These are phyloP conservation scores for Fonsecaea nubica DNA, from an alignment of 2,329 filamentous ascomycete genomes.

Conservation along the genomic window DNA sequence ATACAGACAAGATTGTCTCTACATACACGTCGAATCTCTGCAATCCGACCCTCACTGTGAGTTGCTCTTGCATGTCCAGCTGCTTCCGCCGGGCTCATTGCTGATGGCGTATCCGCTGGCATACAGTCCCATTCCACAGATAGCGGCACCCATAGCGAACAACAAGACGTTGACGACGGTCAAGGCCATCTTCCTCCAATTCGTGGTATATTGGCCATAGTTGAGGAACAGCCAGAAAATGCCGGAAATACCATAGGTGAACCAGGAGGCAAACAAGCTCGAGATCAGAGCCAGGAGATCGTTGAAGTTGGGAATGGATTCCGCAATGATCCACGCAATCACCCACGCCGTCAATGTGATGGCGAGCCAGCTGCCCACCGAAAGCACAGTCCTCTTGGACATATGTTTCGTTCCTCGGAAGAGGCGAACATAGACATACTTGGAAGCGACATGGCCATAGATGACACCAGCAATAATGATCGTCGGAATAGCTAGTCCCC, in stretches of 20 bases:
- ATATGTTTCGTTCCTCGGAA: conserved; percentile 66
- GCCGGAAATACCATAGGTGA: conserved; percentile 57
- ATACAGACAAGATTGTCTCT: not conserved
- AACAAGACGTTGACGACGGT: conserved; percentile 33
- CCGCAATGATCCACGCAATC: conserved; percentile 70
- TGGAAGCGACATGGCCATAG: conserved; percentile 70
- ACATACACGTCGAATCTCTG: not conserved
- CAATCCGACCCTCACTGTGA: conserved; percentile 22
- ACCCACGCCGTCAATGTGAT: conserved; percentile 65
- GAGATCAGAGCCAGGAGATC: conserved; percentile 69
- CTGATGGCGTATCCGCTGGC: conserved; percentile 50
- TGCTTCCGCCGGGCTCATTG: conserved; percentile 44
- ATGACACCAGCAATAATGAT: conserved; percentile 76
- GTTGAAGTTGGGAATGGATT: conserved; percentile 73
- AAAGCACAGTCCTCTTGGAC: conserved; percentile 57
- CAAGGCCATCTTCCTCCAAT: conserved; percentile 43
- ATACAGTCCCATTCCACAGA: conserved; percentile 51
- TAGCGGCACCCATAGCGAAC: conserved; percentile 27
- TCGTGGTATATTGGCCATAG: conserved; percentile 43
- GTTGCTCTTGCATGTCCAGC: conserved; percentile 51
- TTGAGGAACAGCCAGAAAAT: conserved; percentile 49
- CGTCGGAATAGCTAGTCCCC: conserved; percentile 71
- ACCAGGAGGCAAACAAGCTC: conserved; percentile 71
- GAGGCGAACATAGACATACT: conserved; percentile 69
- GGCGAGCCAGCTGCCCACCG: conserved; percentile 64